Base-by-base conservation (phyloP, 768 basidiomycete species). In the Leccinum broughii region DNA sequence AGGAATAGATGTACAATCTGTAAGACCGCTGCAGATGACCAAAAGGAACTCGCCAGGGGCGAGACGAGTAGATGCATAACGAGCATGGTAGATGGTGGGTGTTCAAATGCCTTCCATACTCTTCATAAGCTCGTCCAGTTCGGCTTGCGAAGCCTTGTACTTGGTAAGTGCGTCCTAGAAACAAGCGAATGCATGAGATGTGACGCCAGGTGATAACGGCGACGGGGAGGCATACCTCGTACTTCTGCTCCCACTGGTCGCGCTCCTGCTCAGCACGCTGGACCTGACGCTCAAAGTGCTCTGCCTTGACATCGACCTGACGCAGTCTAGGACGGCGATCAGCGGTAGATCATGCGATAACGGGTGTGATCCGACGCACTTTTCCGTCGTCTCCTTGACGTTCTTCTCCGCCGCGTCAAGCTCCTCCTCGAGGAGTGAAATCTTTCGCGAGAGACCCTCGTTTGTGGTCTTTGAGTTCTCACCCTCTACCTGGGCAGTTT, bases 291-390 rank as follows among this genome's bases (percentile, higher is more conserved):
- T 98, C 96, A 72, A 93, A 97, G 78, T 98, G 94, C 76, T 99
- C 97, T 10, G 96, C 96, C 80, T 98, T 99, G 77, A 98, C 90
- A 72, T 99, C 97, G 59, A 96, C 94, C 71, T 96, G 93, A 63
- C 96, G 83, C 68, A 99, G 82, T 76, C 96, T 98, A 67, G 48
- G 30, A 28, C 17, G 56, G 57, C 58, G 61, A 66, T 69, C 60
- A 70, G 65, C 15, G 37, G 59, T 56, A 51, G 62, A 68, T 64
- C 56, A 49, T 34, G 39, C 4, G 68, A 66, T 63, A 49, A 56
- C 28, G 22, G 20, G 34, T 24, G 4, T 24, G 54, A 60, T 35
- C 46, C 15, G 39, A 85, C 92, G 69, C 72, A 97, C 96, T 94
- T 96, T 77, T 98, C 97, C 32, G 91, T 88, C 1, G 93, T 95